A percentile compares a stretch with the other conserved stretches of the same genome.
Conservation (phyloP, 2,329 filamentous ascomycete genomes). For the Pseudogymnoascus sp. region DNA sequence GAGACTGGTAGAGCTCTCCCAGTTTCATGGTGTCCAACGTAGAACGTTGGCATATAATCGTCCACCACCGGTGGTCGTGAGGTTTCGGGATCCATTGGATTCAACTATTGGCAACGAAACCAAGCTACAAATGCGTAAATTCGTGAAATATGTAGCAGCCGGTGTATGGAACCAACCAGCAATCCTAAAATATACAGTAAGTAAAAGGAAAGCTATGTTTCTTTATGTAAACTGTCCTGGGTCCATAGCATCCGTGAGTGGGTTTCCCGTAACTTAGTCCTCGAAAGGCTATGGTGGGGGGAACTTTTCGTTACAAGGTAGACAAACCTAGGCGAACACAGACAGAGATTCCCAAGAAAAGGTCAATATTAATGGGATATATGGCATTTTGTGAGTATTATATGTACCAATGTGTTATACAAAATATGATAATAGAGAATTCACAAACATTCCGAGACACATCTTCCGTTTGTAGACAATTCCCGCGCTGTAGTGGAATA, state of each 20-base stretch:
- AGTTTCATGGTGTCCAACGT: conserved; percentile 68
- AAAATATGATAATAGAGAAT: conserved; percentile 3
- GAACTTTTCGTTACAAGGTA: conserved; percentile 9
- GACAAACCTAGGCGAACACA: conserved; percentile 7
- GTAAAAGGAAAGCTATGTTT: neutral
- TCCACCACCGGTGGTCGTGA: conserved; percentile 18
- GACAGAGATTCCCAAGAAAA: neutral
- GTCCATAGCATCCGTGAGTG: neutral
- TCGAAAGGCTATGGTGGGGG: conserved; percentile 6
- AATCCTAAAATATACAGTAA: conserved; percentile 8
- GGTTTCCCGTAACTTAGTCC: neutral
- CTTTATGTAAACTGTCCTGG: neutral
- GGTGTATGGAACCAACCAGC: neutral
- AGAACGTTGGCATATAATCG: conserved; percentile 45
- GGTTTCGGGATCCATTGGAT: conserved; percentile 6
- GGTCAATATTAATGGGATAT: neutral
- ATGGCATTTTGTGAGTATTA: neutral
- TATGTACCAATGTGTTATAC: neutral
- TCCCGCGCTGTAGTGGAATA: neutral
- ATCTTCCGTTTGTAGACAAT: neutral
- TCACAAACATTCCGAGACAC: neutral
- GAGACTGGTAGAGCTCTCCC: conserved; percentile 49
- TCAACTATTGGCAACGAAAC: neutral
- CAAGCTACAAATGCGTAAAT: neutral
- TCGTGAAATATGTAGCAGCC: neutral